Conservation (phyloP, 2,329 filamentous ascomycete genomes). For the Calonectria hongkongensis region DNA sequence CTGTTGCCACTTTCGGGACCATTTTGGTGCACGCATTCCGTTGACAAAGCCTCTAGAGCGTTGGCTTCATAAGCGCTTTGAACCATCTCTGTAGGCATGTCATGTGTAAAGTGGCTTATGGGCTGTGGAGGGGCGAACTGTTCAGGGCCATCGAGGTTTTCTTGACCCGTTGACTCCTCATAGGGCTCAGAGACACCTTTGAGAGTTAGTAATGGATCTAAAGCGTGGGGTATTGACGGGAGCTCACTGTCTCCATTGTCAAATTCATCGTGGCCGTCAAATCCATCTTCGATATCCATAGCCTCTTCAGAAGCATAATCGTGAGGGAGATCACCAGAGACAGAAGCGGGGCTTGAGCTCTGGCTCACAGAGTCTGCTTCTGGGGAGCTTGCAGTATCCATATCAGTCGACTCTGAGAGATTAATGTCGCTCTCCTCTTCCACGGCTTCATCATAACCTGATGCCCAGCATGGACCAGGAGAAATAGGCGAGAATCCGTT, state of each 20-base stretch:
- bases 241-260: constrained; percentile 45
- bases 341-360: constrained; percentile 16
- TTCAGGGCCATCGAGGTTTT: background rate
- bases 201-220: constrained; percentile 38
- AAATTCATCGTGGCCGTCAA: constrained; percentile 52
- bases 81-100: background rate
- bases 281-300: constrained; percentile 34
- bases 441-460: constrained; percentile 34
- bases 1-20: background rate
- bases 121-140: background rate
- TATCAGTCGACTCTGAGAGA: constrained; percentile 43
- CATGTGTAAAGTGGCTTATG: background rate
- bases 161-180: constrained; percentile 13
- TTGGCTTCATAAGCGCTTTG: constrained; percentile 2
- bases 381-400: constrained; percentile 45
- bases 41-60: background rate
- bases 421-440: constrained; percentile 37
- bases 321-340: background rate
- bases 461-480: constrained; percentile 23
- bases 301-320: constrained; percentile 27
- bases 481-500: constrained; percentile 31
- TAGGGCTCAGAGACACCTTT: constrained; percentile 31
- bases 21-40: background rate
- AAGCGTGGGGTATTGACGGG: background rate
- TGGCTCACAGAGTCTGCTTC: constrained; percentile 34